Base-by-base conservation (phyloP, 2,329 filamentous ascomycete species). In the Bipolaris victoriae region DNA sequence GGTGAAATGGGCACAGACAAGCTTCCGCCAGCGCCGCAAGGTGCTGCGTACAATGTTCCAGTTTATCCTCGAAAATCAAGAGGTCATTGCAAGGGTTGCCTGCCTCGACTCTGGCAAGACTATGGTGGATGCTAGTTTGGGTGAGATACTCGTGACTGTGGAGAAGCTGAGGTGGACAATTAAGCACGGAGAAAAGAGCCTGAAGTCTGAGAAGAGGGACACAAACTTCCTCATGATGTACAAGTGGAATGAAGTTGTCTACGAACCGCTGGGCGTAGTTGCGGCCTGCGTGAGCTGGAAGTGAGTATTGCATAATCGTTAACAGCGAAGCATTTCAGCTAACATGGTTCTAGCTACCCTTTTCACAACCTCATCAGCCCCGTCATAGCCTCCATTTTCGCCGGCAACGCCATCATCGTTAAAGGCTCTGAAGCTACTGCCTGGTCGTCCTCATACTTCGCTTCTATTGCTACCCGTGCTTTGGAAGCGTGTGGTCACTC, bases 141-240 rank as follows among this genome's bases (percentile, higher is more conserved):
- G 95, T 50, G 95, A 99, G 82, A 93, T 98, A 62, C 83, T 99
- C 53, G 92, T 97, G 40, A 97, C 95, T 6, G 88, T 86, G 0
- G 95, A 98, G 82, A 97, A 97, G 81, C 83, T 99, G 58, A 88
- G 90, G 72, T 99, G 95, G 95, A 97, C 92, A 3, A 88, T 98
- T 61, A 82, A 88, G 63, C 92, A 99, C 77, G 95, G 95, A 67
- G 93, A 97, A 77, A 86, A 86, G 69, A 90, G 92, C 0, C 79
- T 99, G 64, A 78, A 78, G 35, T 86, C 91, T 0, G 89, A 89
- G 62, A 81, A 81, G 47, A 84, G 95, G 51, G 92, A 93, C 5
- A 96, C 92, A 1, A 97, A 96, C 76, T 82, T 97, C 44, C 84
- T 99, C 62, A 96, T 99, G 92, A 86, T 88, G 78, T 97, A 98